Base-by-base conservation (phyloP, 371 early-diverging fungal genomes). In the Rhizopus stolonifer region DNA sequence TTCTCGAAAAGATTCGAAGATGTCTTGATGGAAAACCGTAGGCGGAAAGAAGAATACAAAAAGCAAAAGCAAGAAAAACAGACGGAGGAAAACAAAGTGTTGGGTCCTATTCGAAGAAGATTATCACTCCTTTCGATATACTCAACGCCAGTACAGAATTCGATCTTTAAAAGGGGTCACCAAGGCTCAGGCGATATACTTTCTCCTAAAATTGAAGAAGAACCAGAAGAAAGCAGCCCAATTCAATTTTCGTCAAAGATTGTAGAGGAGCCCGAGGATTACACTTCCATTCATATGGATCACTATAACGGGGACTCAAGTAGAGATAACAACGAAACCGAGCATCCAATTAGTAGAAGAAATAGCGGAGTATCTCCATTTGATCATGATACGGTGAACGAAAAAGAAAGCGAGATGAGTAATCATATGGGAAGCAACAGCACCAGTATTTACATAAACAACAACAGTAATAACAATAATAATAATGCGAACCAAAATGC, bases 1-100 rank as follows among this genome's bases (percentile, higher is more conserved):
- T 74, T 70, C 39, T 63, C 60, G 13, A 56, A 62, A 43, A 56
- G 74, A 23, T 74, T 74, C 29, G 54, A 74, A 40, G 62, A 65
- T 17, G 56, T 66, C 15, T 36, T 74, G 9, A 19, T 58, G 24
- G 64, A 51, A 14, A 70, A 70, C 45, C 52, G 56, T n/a, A 53
- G 58, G 15, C 48, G 60, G 44, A 64, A 58, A 33, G 66, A 74
- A 22, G 54, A 52, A 6, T 62, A 65, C 11, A 49, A 39, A 36
- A 50, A 44, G 34, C 38, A 56, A 26, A 49, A 64, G 24, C 46
- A 42, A 31, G 26, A 54, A 18, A 43, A 45, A n/a, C 33, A 33
- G 13, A 40, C 36, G 2, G 32, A 59, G 24, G 49, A 54, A 19
- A 49, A 48, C 13, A 36, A 49, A 17, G 45, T 61, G 14, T 38